Percentiles rank a stretch among this genome's conserved stretches.
phyloP scores from a whole-genome alignment of 257 asterid genomes.

The Capsicum chinense region DNA sequence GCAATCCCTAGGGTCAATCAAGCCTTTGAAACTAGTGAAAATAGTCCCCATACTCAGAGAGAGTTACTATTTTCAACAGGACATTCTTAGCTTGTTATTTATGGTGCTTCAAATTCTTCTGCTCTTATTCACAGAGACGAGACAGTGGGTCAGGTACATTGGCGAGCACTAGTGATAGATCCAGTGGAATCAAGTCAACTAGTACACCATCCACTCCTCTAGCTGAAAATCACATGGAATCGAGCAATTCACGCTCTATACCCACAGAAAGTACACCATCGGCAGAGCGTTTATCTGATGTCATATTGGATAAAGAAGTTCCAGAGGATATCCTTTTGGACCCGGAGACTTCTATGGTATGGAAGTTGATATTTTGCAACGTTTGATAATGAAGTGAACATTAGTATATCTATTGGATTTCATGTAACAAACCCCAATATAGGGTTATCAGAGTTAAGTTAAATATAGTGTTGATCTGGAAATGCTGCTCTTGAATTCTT shows the following conservation, averaged over 20 bases:
- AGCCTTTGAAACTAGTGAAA: slow-evolving; percentile 6
- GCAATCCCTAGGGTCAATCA: slow-evolving; percentile 16
- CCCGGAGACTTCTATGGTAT: slow-evolving; percentile 76
- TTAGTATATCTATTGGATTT: neutral
- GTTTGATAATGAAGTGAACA: slow-evolving; percentile 2
- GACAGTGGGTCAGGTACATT: slow-evolving; percentile 77
- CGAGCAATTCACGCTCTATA: slow-evolving; percentile 65
- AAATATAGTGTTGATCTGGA: neutral
- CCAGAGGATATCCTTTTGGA: slow-evolving; percentile 68
- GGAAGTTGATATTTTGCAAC: slow-evolving; percentile 33
- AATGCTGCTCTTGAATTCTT: slow-evolving; percentile 18
- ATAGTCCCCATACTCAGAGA: neutral
- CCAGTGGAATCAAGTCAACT: slow-evolving; percentile 85
- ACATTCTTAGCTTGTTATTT: slow-evolving; percentile 30
- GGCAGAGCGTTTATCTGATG: slow-evolving; percentile 60
- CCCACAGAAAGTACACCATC: slow-evolving; percentile 71
- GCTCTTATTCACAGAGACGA: slow-evolving; percentile 60
- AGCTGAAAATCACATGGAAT: slow-evolving; percentile 76
- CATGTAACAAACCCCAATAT: neutral
- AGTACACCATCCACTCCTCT: slow-evolving; percentile 91
- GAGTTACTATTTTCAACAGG: neutral
- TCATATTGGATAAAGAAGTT: slow-evolving; percentile 57
- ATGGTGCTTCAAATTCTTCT: slow-evolving; percentile 27
- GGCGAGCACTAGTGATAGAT: slow-evolving; percentile 89
- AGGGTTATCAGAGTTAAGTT: slow-evolving; percentile 6